phyloP scores from a whole-genome alignment of 176 grass and related monocot species.

The Musa troglodytarum region DNA sequence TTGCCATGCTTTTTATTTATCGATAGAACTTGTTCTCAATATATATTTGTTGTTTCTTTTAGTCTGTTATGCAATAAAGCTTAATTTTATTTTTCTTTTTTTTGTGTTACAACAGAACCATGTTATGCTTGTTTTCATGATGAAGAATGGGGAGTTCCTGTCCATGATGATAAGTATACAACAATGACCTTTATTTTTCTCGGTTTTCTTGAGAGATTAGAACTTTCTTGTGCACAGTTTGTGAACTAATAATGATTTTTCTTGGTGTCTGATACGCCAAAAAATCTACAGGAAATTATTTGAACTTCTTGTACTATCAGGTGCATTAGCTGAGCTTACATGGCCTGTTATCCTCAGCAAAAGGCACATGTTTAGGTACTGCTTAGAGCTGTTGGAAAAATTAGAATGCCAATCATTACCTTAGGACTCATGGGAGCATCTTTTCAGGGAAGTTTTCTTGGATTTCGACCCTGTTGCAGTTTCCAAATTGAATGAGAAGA shows the following conservation, averaged over 20 bases:
- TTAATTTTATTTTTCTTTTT: constrained; percentile 11
- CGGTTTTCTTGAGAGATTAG: background rate
- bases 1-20: background rate
- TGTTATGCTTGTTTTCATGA: constrained; percentile 81
- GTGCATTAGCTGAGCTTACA: constrained; percentile 11
- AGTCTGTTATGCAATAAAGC: background rate
- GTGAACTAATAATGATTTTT: background rate
- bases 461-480: constrained; percentile 13
- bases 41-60: background rate
- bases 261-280: background rate
- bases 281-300: constrained; percentile 4
- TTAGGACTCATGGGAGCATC: background rate
- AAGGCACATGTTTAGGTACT: constrained; percentile 13
- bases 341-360: constrained; percentile 11
- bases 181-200: background rate
- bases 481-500: constrained; percentile 14
- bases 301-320: constrained; percentile 14
- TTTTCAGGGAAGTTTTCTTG: constrained; percentile 7
- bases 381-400: background rate
- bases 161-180: constrained; percentile 74
- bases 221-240: background rate
- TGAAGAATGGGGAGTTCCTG: constrained; percentile 89
- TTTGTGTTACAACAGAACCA: constrained; percentile 45
- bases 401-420: background rate
- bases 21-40: background rate